A percentile compares a stretch with the other conserved stretches of the same genome.
Evolutionary conservation across 164 flowering plant genomes (phyloP).

Genomic region (Macadamia integrifolia): DNA sequence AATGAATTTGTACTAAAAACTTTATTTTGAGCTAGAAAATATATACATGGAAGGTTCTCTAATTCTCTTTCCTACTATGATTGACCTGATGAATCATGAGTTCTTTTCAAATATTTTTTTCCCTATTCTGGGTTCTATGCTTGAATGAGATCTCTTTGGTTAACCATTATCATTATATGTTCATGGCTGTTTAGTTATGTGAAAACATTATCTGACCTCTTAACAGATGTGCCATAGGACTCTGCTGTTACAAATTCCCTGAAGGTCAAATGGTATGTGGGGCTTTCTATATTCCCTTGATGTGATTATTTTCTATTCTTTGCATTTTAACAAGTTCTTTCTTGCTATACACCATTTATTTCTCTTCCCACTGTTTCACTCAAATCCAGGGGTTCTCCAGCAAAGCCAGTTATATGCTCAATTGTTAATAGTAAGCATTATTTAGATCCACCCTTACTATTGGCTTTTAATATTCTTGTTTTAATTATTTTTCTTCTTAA

Average conservation of each 20-base stretch:
- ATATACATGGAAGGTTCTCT: too few species aligned
- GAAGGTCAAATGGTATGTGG: not conserved
- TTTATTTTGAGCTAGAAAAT: too few species aligned
- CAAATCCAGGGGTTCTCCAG: conserved; percentile 7
- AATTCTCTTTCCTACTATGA: too few species aligned
- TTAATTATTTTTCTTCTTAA: not conserved
- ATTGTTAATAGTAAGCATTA: conserved; percentile 15
- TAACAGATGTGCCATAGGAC: not conserved
- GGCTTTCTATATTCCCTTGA: not conserved
- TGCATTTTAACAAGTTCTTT: not conserved
- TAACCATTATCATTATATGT: not conserved
- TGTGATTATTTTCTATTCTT: not conserved
- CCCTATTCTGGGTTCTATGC: not conserved
- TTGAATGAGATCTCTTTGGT: not conserved
- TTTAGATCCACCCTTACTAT: not conserved
- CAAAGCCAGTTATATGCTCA: conserved; percentile 3
- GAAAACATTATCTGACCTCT: not conserved
- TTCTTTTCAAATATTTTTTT: too few species aligned
- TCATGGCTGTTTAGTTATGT: too few species aligned
- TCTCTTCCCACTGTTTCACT: conserved; percentile 13
- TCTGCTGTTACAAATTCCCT: not conserved
- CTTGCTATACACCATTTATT: conserved; percentile 6
- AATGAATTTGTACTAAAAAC: too few species aligned
- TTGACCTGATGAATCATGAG: too few species aligned
- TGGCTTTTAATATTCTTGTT: not conserved